phyloP scores from a whole-genome alignment of 2,329 filamentous ascomycete genomes.

The Fusarium burgessii region DNA sequence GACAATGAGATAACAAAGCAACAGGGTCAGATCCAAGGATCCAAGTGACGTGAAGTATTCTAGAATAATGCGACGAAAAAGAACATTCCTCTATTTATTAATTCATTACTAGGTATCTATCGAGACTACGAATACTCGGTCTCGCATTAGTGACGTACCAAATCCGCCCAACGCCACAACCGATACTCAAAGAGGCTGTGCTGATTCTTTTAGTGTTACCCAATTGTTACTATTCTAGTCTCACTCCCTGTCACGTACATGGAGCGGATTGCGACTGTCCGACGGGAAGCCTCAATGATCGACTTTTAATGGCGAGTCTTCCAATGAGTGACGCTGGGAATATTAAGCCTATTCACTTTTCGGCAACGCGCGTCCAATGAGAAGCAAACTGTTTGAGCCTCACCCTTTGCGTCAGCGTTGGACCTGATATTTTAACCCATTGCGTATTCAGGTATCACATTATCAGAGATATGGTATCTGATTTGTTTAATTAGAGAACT shows the following conservation, averaged over 20 bases:
- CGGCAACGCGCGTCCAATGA: slow-evolving; percentile 34
- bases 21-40: neutral
- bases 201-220: slow-evolving; percentile 4
- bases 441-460: neutral
- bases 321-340: slow-evolving; percentile 11
- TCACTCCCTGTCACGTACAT: neutral
- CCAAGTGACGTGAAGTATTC: neutral
- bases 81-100: slow-evolving; percentile 3
- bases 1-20: neutral
- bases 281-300: slow-evolving; percentile 19
- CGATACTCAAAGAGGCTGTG: slow-evolving; percentile 39
- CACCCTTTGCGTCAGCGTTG: slow-evolving; percentile 29
- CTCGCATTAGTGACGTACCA: slow-evolving; percentile 7
- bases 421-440: neutral
- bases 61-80: neutral
- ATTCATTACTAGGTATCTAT: neutral
- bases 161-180: slow-evolving; percentile 39
- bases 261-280: slow-evolving; percentile 21
- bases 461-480: neutral
- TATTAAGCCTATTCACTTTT: neutral
- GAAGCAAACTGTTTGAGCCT: slow-evolving; percentile 26
- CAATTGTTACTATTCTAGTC: slow-evolving; percentile 33
- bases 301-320: slow-evolving; percentile 14
- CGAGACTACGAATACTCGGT: neutral
- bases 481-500: neutral